Conservation (phyloP, 495 filamentous ascomycete species). For the Jackrogersella minutella region DNA sequence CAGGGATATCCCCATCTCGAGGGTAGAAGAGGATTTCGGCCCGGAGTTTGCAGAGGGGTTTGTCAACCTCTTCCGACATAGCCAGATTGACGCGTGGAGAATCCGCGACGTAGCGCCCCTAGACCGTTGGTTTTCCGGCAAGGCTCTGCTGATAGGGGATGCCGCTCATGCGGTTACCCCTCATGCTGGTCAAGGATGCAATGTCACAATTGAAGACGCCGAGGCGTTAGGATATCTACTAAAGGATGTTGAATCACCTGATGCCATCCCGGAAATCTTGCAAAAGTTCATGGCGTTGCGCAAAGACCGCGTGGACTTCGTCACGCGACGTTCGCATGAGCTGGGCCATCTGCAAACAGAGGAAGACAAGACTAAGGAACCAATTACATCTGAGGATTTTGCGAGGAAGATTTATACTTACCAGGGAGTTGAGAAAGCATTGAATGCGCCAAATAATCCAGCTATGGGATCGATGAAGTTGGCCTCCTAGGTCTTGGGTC, state of each 20-base stretch:
- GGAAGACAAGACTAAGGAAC: slow-evolving; percentile 26
- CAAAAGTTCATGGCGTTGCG: slow-evolving; percentile 35
- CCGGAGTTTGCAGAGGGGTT: slow-evolving; percentile 27
- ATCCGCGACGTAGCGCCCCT: slow-evolving; percentile 38
- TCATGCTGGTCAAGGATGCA: slow-evolving; percentile 38
- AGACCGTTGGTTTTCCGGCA: slow-evolving; percentile 49
- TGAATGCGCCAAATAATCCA: slow-evolving; percentile 30
- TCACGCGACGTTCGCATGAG: slow-evolving; percentile 30
- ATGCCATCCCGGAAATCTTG: slow-evolving; percentile 16
- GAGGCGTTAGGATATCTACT: slow-evolving; percentile 42
- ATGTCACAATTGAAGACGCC: slow-evolving; percentile 43
- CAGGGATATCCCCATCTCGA: slow-evolving; percentile 27
- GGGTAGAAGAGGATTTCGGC: slow-evolving; percentile 34
- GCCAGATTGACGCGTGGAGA: slow-evolving; percentile 40
- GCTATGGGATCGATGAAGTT: background rate
- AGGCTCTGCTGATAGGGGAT: slow-evolving; percentile 57
- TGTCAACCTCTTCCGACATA: slow-evolving; percentile 40
- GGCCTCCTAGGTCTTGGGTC: background rate
- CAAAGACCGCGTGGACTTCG: slow-evolving; percentile 36
- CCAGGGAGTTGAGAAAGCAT: slow-evolving; percentile 27
- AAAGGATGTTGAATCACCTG: slow-evolving; percentile 26
- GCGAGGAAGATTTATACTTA: slow-evolving; percentile 31
- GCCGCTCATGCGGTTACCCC: slow-evolving; percentile 52
- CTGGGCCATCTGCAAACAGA: slow-evolving; percentile 20
- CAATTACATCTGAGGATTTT: slow-evolving; percentile 28